Evolutionary conservation across 305 asterid genomes (phyloP), one percentile per base, ranked within the genome.

Genomic region (Ilex paraguariensis): DNA sequence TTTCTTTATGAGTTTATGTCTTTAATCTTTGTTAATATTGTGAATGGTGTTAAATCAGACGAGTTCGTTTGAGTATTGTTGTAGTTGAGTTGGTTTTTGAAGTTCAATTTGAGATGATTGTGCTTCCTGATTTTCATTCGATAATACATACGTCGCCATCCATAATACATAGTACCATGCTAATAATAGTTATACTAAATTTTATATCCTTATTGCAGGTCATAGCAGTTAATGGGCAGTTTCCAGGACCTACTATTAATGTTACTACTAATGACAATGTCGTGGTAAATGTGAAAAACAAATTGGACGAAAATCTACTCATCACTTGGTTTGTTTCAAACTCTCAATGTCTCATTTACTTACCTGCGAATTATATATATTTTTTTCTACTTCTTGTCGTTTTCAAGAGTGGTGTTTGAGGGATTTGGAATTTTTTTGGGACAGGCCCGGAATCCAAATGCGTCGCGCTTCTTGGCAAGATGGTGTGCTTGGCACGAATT

Each of bases 401-500:
- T 21, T 21, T 21, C 28, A 21, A 36, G 9, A 36, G 42, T 8
- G 9, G 9, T 36, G 2, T 4, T 36, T 36, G 6, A 36, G 6
- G 42, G 42, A 36, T 36, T 36, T 53, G 42, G 10, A 10, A 50
- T 17, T 63, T 6, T 52, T 11, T 7, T 14, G 64, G 5, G 39
- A 30, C 70, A 93, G 99, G 99, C 21, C 87, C 1, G 97, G 99
- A 36, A 79, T 93, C 55, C 99, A 93, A 77, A 88, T 87, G 94
- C 96, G 99, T 2, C 88, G 94, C 3, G 40, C 91, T 13, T 83
- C 96, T 7, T 90, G 97, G 97, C 96, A 93, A 73, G 99, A 87
- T 48, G 97, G 99, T 13, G 93, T 90, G 66, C 64, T 79, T 30
- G 99, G 97, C 56, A 93, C 99, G 62, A 90, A 86, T 68, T 93